Evolutionary conservation across 345 rosid species (phyloP), one percentile per base, ranked within the genome.

Genomic region (Rhodamnia rubescens): DNA sequence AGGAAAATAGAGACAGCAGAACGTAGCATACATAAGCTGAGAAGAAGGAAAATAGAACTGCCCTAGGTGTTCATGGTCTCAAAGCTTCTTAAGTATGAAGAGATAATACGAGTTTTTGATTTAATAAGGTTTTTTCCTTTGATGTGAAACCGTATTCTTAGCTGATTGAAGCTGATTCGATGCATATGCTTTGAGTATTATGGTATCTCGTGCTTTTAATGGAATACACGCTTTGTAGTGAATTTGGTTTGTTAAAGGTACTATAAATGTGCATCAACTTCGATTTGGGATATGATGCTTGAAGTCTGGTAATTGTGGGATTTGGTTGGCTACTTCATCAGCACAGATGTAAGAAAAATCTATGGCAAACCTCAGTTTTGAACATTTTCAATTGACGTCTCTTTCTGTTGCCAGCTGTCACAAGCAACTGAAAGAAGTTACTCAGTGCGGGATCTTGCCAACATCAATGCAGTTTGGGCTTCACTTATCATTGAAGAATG

Each of bases 401-500:
- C 83, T 85, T 91, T 80, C 90, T 84, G 86, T 90, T 85, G 59
- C 87, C 94, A 97, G 99, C 87, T 94, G 91, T 92, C 92, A 87
- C 85, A 84, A 87, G 88, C 92, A 86, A 53, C 88, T 86, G 90
- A 90, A 89, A 89, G 85, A 87, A 89, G 88, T 85, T 82, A 55
- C 90, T 86, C 87, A 85, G 42, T 90, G 87, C 89, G 85, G 89
- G 91, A 91, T 87, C 78, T 83, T 86, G 87, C 92, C 81, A 97
- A 93, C 82, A 93, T 97, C 84, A 97, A 97, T 90, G 90, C 92
- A 84, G 92, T 95, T 81, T 97, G 99, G 99, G 95, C 99, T 61
- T 92, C 95, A 81, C 92, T 95, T 86, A 91, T 95, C 80, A 87
- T 97, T 85, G 99, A 97, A 90, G 99, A 97, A 87, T 97, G 99